Conservation (phyloP, 768 basidiomycete genomes). For the Leccinum fibrillosum region DNA sequence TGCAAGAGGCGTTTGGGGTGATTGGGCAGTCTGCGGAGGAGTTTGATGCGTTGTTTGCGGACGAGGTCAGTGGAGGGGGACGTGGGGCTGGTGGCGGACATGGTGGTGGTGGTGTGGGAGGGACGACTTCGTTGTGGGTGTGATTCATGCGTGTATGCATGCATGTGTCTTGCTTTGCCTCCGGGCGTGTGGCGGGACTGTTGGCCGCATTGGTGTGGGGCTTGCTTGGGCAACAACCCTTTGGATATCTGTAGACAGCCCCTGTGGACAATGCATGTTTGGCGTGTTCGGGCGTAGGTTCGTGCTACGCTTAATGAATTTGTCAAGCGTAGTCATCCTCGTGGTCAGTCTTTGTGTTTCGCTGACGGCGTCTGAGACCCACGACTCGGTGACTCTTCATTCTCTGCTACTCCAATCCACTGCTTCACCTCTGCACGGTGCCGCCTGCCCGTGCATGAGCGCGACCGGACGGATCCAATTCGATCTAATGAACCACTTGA, state of each 20-base stretch:
- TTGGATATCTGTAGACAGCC: background rate
- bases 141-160: conserved; percentile 2
- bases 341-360: background rate
- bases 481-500: background rate
- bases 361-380: background rate
- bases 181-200: conserved; percentile 1
- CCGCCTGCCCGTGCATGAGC: conserved; percentile 4
- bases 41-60: conserved; percentile 74
- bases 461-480: conserved; percentile 16
- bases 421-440: background rate
- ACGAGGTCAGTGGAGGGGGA: conserved; percentile 3
- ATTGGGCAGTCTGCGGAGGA: conserved; percentile 80
- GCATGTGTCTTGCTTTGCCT: background rate
- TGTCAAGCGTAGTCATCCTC: conserved; percentile 1
- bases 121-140: conserved; percentile 11
- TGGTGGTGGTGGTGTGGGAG: background rate
- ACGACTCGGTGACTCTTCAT: background rate
- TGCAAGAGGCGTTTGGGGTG: conserved; percentile 91
- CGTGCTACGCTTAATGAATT: conserved; percentile 5
- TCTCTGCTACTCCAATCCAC: background rate
- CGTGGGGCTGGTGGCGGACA: background rate
- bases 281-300: background rate
- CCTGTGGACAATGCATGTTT: conserved; percentile 10
- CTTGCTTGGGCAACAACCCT: background rate
- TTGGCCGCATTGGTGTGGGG: conserved; percentile 1